These are phyloP conservation scores for Diutina sp. DNA, from an alignment of 1,139 yeast genomes.

Conservation along the genomic window DNA sequence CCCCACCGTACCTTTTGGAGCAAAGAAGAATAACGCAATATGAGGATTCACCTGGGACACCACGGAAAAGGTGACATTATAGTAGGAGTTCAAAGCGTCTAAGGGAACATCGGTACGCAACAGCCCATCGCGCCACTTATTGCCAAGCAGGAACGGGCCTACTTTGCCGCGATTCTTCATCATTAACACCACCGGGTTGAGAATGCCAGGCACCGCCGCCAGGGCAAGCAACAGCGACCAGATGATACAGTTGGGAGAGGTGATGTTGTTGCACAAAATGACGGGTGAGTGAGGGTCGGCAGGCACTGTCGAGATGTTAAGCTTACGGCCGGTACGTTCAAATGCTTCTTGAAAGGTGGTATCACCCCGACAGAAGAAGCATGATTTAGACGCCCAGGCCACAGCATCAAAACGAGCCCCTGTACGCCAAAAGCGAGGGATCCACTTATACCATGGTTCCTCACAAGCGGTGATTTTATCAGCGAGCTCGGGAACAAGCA, in stretches of 20 bases:
- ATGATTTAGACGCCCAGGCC: constrained; percentile 58
- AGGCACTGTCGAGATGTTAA: constrained; percentile 70
- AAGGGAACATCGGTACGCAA: constrained; percentile 62
- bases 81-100: constrained; percentile 59
- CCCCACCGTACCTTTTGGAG: constrained; percentile 75
- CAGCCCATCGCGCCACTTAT: constrained; percentile 67
- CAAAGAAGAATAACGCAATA: constrained; percentile 61
- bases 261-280: constrained; percentile 62
- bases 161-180: constrained; percentile 41
- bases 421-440: constrained; percentile 54
- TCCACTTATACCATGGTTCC: constrained; percentile 50
- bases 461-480: constrained; percentile 60
- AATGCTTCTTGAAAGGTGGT: constrained; percentile 61
- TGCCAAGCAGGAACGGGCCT: constrained; percentile 62
- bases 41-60: constrained; percentile 83
- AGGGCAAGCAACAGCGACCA: constrained; percentile 73
- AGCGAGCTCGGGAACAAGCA: constrained; percentile 53
- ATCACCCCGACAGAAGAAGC: constrained; percentile 64
- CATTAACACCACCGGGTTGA: constrained; percentile 73
- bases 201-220: constrained; percentile 76
- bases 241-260: constrained; percentile 72
- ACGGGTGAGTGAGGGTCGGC: constrained; percentile 78
- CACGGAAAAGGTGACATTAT: constrained; percentile 62
- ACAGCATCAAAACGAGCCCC: constrained; percentile 72
- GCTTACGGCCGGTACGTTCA: constrained; percentile 53